A percentile compares a stretch with the other conserved stretches of the same genome.
Conservation (phyloP, 305 asterid species). For the Coffea humblotiana region DNA sequence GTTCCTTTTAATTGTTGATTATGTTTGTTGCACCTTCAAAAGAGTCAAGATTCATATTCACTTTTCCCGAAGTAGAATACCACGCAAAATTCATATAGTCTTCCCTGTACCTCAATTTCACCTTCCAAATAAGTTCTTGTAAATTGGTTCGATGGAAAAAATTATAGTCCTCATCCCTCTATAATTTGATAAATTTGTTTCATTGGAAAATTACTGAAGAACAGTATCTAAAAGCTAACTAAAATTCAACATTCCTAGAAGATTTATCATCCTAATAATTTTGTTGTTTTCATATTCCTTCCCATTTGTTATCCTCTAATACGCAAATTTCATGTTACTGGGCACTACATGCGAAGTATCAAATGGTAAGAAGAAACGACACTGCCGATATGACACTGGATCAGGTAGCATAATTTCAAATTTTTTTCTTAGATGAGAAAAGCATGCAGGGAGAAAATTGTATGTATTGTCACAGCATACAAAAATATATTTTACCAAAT, state of each 20-base stretch:
- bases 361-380: background rate
- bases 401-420: too few relatives aligned
- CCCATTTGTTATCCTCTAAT: too few relatives aligned
- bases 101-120: background rate
- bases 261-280: background rate
- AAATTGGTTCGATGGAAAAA: background rate
- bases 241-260: background rate
- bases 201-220: background rate
- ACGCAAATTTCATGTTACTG: background rate
- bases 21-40: background rate
- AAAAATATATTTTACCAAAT: background rate
- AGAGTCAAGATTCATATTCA: background rate
- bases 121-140: background rate
- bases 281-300: background rate
- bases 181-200: background rate
- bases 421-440: background rate
- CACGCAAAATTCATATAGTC: background rate
- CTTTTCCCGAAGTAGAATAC: background rate
- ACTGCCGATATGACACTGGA: too few relatives aligned
- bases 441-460: background rate
- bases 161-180: too few relatives aligned
- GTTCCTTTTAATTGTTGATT: background rate
- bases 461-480: background rate
- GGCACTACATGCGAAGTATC: background rate
- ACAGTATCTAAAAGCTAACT: too few relatives aligned